These are phyloP conservation scores for Nematocida major DNA, from an alignment of 371 early-diverging fungal genomes.

Conservation along the genomic window DNA sequence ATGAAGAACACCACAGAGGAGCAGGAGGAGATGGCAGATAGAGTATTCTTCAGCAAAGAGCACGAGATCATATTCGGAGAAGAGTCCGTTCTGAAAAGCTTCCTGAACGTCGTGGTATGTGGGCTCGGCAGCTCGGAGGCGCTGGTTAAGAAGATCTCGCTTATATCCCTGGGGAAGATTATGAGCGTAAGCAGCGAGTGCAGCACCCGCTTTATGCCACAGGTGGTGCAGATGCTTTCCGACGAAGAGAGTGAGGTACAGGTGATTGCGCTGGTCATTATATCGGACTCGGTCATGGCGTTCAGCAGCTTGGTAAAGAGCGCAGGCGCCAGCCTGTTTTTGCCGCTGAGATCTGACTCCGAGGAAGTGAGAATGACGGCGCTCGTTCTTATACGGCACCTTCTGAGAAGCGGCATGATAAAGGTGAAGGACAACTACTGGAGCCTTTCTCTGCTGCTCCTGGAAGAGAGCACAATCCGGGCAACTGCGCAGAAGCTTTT, in stretches of 20 bases:
- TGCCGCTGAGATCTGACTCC: neutral
- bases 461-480: neutral
- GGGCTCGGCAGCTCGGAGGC: neutral
- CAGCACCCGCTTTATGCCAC: slow-evolving; percentile 15
- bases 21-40: slow-evolving; percentile 63
- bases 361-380: slow-evolving; percentile 8
- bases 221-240: neutral
- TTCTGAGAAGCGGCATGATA: slow-evolving; percentile 40
- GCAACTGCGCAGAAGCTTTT: slow-evolving; percentile 7
- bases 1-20: slow-evolving; percentile 50
- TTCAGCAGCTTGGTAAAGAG: slow-evolving; percentile 45
- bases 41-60: slow-evolving; percentile 62
- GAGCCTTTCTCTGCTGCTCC: slow-evolving; percentile 28
- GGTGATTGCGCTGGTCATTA: slow-evolving; percentile 23
- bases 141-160: neutral
- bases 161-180: slow-evolving; percentile 40
- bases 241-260: neutral
- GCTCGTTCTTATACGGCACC: slow-evolving; percentile 42
- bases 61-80: slow-evolving; percentile 62
- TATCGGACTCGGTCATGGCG: slow-evolving; percentile 45
- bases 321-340: slow-evolving; percentile 17
- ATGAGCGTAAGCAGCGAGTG: slow-evolving; percentile 49
- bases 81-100: slow-evolving; percentile 43
- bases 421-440: slow-evolving; percentile 44
- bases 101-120: slow-evolving; percentile 33